These are phyloP conservation scores for rapeseed (Brassica napus) DNA, from an alignment of 345 rosid genomes.

Conservation along the genomic window DNA sequence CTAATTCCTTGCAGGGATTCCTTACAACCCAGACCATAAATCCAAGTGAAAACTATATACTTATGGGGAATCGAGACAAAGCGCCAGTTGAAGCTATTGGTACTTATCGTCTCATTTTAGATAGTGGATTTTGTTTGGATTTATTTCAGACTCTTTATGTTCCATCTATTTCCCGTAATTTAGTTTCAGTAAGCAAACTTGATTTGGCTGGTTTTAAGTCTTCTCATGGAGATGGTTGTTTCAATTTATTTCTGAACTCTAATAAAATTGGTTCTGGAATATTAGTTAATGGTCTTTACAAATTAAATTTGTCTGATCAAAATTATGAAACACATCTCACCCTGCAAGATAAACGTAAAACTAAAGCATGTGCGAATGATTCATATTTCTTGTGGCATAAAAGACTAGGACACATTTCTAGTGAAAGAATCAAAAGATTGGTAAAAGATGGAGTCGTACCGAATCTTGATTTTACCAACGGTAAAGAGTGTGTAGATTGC, in stretches of 20 bases:
- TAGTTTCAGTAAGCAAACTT: slow-evolving; percentile 9
- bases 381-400: slow-evolving; percentile 1
- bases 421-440: not conserved
- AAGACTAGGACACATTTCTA: not conserved
- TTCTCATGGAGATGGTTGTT: slow-evolving; percentile 7
- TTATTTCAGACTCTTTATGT: not conserved
- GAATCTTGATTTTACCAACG: not conserved
- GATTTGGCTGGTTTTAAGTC: not conserved
- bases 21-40: not conserved
- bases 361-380: not conserved
- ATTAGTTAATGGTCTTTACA: not conserved
- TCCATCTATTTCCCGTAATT: slow-evolving; percentile 4
- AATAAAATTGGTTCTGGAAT: not conserved
- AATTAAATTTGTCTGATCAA: not conserved
- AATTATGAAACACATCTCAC: not conserved
- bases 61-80: not conserved
- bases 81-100: not conserved
- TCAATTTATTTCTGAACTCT: not conserved
- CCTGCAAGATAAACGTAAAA: not conserved
- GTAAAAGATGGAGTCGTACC: not conserved
- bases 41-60: not conserved
- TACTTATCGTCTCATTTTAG: not conserved
- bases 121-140: slow-evolving; percentile 13
- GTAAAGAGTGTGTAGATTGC: not conserved
- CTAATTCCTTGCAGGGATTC: not conserved